A percentile compares a stretch with the other conserved stretches of the same genome.
Conservation (phyloP, 768 basidiomycete genomes). For the Lepiota venenata region DNA sequence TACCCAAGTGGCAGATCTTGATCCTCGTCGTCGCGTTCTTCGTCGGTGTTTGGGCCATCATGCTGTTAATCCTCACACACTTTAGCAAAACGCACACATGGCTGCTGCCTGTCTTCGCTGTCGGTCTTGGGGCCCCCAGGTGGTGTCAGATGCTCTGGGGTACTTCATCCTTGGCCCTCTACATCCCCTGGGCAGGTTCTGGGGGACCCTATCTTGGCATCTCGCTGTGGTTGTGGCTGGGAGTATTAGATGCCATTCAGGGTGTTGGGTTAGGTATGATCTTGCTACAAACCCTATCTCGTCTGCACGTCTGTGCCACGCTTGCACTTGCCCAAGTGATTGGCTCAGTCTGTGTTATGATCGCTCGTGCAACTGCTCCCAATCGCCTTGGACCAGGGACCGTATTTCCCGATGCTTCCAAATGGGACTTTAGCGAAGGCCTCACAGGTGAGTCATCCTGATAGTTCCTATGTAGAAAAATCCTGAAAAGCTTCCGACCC, state of each 20-base stretch:
- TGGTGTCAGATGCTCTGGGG: constrained; percentile 99
- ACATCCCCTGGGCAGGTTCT: constrained; percentile 89
- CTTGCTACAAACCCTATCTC: constrained; percentile 80
- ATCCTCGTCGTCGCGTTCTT: constrained; percentile 84
- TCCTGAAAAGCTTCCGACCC: background rate
- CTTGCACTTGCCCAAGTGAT: constrained; percentile 89
- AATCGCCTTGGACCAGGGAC: constrained; percentile 85
- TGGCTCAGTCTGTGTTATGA: constrained; percentile 87
- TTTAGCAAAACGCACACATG: constrained; percentile 95
- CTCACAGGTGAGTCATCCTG: constrained; percentile 40
- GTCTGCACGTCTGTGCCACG: constrained; percentile 92
- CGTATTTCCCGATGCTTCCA: constrained; percentile 90
- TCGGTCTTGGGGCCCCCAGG: constrained; percentile 88
- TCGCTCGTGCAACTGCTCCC: constrained; percentile 88
- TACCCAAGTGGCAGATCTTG: constrained; percentile 81
- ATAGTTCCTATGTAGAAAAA: background rate
- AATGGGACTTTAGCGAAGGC: constrained; percentile 83
- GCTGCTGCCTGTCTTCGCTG: constrained; percentile 92
- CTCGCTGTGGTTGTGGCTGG: constrained; percentile 92
- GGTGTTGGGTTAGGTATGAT: constrained; percentile 95
- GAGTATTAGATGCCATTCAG: constrained; percentile 91
- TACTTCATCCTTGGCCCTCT: constrained; percentile 88
- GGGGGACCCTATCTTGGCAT: constrained; percentile 88
- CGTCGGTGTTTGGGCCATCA: constrained; percentile 77
- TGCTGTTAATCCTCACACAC: constrained; percentile 73